A percentile compares a stretch with the other conserved stretches of the same genome.
Conservation (phyloP, 306 rosid species). For the Albizia julibrissin region DNA sequence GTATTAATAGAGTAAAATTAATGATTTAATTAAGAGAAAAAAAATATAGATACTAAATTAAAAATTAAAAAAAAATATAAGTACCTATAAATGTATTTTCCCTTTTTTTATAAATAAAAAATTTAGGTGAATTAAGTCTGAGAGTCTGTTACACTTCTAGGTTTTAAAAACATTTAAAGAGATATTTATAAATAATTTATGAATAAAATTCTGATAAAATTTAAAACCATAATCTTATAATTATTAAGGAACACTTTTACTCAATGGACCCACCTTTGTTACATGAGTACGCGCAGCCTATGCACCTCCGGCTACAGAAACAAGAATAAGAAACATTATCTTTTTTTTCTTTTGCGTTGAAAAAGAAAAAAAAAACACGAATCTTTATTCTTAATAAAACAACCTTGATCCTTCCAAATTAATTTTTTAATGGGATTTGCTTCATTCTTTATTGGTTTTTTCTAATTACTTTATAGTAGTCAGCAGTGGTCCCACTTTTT, state of each 20-base stretch:
- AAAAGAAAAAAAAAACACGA: background rate
- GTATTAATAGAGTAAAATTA: too few species aligned
- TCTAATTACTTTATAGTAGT: constrained; percentile 28
- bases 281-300: background rate
- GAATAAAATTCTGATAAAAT: too few species aligned
- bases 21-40: too few species aligned
- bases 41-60: too few species aligned
- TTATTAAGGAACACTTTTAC: too few species aligned
- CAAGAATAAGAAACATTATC: constrained; percentile 36
- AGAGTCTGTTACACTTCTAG: rapidly evolving
- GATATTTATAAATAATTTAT: too few species aligned
- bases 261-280: too few species aligned
- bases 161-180: too few species aligned
- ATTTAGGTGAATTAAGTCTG: rapidly evolving
- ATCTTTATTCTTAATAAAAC: constrained; percentile 28
- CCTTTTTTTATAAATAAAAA: too few species aligned
- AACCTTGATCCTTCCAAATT: constrained; percentile 50
- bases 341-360: background rate
- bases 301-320: background rate
- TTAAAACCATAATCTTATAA: too few species aligned
- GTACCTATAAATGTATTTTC: too few species aligned
- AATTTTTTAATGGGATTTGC: constrained; percentile 30
- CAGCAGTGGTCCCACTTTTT: constrained; percentile 38
- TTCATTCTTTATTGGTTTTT: background rate
- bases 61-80: too few species aligned